Conservation (phyloP, 2,329 filamentous ascomycete species). For the Sporothrix brunneoviolacea region DNA sequence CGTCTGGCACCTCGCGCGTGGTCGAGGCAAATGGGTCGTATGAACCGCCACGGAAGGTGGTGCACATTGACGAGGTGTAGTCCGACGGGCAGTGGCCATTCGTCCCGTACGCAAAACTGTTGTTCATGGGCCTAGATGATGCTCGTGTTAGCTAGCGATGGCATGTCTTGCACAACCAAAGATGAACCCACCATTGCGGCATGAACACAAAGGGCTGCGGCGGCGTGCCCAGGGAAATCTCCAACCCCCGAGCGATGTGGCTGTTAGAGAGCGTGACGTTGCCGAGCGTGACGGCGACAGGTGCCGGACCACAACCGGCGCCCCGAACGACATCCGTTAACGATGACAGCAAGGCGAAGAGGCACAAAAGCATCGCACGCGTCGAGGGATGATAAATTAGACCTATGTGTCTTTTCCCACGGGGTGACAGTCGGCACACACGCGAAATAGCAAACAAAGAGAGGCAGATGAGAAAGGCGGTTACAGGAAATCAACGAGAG, state of each 20-base stretch:
- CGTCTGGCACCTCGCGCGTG: no score
- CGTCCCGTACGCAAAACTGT: constrained; percentile 15
- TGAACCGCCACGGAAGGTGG: constrained; percentile 15
- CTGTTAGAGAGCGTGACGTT: constrained; percentile 14
- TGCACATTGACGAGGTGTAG: constrained; percentile 11
- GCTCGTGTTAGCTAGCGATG: no score
- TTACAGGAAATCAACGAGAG: no score
- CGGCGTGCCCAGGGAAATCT: constrained; percentile 15
- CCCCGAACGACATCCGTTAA: no score
- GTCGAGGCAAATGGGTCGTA: constrained; percentile 11
- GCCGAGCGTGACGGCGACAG: constrained; percentile 10
- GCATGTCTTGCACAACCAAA: not conserved
- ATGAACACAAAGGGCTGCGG: constrained; percentile 13
- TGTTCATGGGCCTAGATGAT: constrained; percentile 17
- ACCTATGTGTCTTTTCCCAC: no score
- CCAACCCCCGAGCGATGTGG: constrained; percentile 12
- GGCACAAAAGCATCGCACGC: no score
- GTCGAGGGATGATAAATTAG: no score
- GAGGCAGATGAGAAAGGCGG: no score
- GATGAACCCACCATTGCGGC: constrained; percentile 11
- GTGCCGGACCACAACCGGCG: constrained; percentile 14
- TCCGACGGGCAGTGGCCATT: constrained; percentile 16
- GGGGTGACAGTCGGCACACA: no score
- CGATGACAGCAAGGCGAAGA: no score
- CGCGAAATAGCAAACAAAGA: no score